Evolutionary conservation across 2,329 filamentous ascomycete species (phyloP), one percentile per base, ranked within the genome.

Genomic region (Aaosphaeria pasadenensis): DNA sequence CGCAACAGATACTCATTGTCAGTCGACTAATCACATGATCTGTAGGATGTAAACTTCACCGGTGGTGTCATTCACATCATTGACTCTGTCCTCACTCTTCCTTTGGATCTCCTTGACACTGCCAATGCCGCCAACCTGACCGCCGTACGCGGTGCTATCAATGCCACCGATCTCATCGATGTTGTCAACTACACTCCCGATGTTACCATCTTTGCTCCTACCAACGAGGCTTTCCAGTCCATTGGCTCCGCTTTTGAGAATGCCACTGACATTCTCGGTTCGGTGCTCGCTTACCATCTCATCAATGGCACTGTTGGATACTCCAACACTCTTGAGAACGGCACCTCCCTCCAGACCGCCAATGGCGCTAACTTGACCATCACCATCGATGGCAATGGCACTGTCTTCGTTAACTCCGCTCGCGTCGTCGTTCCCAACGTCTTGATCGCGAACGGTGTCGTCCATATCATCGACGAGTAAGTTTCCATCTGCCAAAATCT

Each of bases 151-250:
- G 73, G 72, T 35, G 74, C 73, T n/a, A 53, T 73, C 40, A 67
- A 64, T 17, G 55, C 60, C 4, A 69, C 73, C 28, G 58, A 71
- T 51, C 59, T 75, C n/a, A 53, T 72, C 17, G 56, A 69, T 3
- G 65, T 71, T 13, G 60, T 84, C 32, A 66, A 75, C 50, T 55
- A 51, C 9, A 59, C 69, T 6, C 56, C 59, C 30, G 74, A 83
- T 58, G 54, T 87, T 36, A 88, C 85, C 47, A 74, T 88, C 52
- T 87, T 88, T 54, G 83, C 79, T 0, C 85, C 85, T 1, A 76
- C 71, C 60, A 83, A 86, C 62, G 71, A 71, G 2, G 83, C 83
- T 9, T 83, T 87, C 70, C 71, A 77, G 32, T 66, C 71, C 29
- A 80, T 87, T 39, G 81, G 78, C 47, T 80, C 75, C 43, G 70